Conservation (phyloP, 2,329 filamentous ascomycete species). For the Rhinocladiella mackenziei region DNA sequence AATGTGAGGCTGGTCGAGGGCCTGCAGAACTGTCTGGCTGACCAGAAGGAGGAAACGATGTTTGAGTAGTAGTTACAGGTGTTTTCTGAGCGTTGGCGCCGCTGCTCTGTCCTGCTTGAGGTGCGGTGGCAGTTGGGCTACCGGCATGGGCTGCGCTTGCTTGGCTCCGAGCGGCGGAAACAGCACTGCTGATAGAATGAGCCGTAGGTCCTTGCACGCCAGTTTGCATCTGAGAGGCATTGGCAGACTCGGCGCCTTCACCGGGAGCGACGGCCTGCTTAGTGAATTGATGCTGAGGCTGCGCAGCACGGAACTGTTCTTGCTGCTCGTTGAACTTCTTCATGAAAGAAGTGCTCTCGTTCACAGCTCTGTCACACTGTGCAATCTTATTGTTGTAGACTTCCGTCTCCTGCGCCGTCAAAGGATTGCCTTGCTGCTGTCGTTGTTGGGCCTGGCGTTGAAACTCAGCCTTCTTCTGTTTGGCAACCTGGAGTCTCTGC, state of each 20-base stretch:
- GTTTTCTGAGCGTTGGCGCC: too few relatives aligned
- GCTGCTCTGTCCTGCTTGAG: conserved; percentile 25
- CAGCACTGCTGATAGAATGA: conserved; percentile 48
- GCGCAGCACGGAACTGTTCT: conserved; percentile 40
- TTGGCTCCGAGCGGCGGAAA: conserved; percentile 33
- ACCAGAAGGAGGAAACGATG: conserved; percentile 36
- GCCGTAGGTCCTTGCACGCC: conserved; percentile 31
- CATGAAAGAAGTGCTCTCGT: conserved; percentile 45
- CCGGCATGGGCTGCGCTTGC: conserved; percentile 33
- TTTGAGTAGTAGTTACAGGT: conserved; percentile 36
- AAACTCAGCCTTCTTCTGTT: conserved; percentile 41
- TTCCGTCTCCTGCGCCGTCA: conserved; percentile 42
- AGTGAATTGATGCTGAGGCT: conserved; percentile 28
- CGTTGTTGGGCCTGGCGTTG: conserved; percentile 39
- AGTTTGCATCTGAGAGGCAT: conserved; percentile 21
- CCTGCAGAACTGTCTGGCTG: conserved; percentile 14
- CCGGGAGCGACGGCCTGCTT: conserved; percentile 23
- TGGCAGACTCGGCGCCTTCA: conserved; percentile 14
- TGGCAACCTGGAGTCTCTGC: conserved; percentile 47
- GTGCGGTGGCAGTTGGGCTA: conserved; percentile 32
- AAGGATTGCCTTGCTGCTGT: conserved; percentile 36
- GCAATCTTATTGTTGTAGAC: conserved; percentile 36
- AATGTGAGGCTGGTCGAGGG: conserved; percentile 23
- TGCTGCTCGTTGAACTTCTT: conserved; percentile 49
- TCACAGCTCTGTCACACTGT: conserved; percentile 29